Conservation (phyloP, 371 early-diverging fungal genomes). For the Mucor saturninus region DNA sequence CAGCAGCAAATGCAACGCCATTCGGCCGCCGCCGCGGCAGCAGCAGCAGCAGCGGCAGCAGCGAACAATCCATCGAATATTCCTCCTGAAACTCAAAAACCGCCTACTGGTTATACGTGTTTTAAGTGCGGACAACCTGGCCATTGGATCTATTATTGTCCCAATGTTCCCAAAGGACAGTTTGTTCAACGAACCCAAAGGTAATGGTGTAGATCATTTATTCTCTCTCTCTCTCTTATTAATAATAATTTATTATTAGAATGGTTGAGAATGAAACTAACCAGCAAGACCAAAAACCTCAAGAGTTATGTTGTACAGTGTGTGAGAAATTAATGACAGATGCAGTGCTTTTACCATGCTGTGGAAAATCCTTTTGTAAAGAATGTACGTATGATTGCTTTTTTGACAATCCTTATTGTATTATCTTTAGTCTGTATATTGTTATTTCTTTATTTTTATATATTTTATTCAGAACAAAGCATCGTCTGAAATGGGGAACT, state of each 20-base stretch:
- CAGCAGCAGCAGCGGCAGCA: slow-evolving; percentile 4
- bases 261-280: slow-evolving; percentile 4
- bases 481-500: slow-evolving; percentile 10
- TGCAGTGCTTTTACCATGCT: slow-evolving; percentile 86
- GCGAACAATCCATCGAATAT: slow-evolving; percentile 28
- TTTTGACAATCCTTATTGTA: slow-evolving; percentile 4
- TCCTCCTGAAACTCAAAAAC: slow-evolving; percentile 53
- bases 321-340: slow-evolving; percentile 80
- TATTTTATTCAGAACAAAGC: slow-evolving; percentile 16
- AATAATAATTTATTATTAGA: not conserved
- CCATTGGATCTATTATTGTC: slow-evolving; percentile 62
- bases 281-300: slow-evolving; percentile 37
- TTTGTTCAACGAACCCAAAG: slow-evolving; percentile 41
- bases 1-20: slow-evolving; percentile 41
- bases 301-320: slow-evolving; percentile 73
- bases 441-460: slow-evolving; percentile 4
- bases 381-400: slow-evolving; percentile 64
- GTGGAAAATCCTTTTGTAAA: slow-evolving; percentile 87
- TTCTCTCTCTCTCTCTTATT: not conserved
- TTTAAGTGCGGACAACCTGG: slow-evolving; percentile 59
- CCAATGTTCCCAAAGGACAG: slow-evolving; percentile 55
- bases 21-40: slow-evolving; percentile 17
- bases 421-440: slow-evolving; percentile 17
- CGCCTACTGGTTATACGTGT: slow-evolving; percentile 55
- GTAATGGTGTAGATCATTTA: not conserved